Percentiles rank a stretch among this genome's conserved stretches.
Conservation (phyloP, 164 flowering plant species). For the Vitis rotundifolia region DNA sequence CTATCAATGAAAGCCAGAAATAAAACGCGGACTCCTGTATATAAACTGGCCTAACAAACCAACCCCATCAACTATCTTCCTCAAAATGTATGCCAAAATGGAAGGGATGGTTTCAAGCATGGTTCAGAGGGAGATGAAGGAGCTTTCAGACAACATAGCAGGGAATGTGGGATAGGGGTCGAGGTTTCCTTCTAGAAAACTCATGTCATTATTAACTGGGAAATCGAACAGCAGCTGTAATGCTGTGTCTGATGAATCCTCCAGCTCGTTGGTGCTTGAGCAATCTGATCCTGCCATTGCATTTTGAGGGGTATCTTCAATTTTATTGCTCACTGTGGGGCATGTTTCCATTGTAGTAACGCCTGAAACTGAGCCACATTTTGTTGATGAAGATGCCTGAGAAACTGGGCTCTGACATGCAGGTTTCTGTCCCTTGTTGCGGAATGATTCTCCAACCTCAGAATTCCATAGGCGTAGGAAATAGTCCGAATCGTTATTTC, state of each 20-base stretch:
- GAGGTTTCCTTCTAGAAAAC: constrained; percentile 56
- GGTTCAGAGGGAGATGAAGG: constrained; percentile 14
- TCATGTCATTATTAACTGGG: constrained; percentile 68
- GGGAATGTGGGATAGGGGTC: constrained; percentile 25
- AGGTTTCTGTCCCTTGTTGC: constrained; percentile 28
- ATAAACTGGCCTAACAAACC: no score
- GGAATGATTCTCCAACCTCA: constrained; percentile 82
- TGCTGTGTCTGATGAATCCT: constrained; percentile 68
- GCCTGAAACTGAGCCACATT: constrained; percentile 47
- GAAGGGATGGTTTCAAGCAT: background rate
- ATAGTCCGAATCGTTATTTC: constrained; percentile 41
- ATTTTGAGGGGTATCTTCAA: constrained; percentile 27
- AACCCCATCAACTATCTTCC: no score
- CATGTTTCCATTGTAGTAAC: constrained; percentile 23
- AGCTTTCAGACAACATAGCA: constrained; percentile 10
- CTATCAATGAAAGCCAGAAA: no score
- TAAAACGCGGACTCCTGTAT: no score
- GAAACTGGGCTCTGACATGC: constrained; percentile 49
- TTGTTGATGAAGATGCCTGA: constrained; percentile 54
- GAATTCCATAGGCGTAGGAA: constrained; percentile 88
- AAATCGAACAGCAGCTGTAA: constrained; percentile 70
- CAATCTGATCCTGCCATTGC: constrained; percentile 40
- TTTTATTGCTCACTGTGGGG: constrained; percentile 13
- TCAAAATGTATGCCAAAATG: no score
- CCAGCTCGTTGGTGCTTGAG: constrained; percentile 57